Conservation (phyloP, 2,329 filamentous ascomycete genomes). For the Ophiostoma angusticollis region DNA sequence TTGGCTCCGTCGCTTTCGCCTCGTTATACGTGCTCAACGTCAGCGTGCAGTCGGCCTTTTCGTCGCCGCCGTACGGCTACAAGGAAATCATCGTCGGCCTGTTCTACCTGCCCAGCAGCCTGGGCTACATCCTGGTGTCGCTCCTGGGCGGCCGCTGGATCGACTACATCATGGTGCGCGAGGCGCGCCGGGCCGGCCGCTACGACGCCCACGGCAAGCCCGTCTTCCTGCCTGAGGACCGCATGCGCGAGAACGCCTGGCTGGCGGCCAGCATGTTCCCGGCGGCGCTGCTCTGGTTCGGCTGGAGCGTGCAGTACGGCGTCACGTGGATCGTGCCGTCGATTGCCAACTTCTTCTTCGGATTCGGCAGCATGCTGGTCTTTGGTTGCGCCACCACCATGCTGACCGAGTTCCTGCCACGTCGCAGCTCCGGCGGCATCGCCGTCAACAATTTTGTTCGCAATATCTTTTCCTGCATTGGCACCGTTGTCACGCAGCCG, state of each 20-base stretch:
- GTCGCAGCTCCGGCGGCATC: constrained; percentile 56
- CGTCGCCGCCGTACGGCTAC: constrained; percentile 53
- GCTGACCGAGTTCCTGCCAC: constrained; percentile 74
- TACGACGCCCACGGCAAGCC: constrained; percentile 55
- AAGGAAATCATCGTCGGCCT: constrained; percentile 56
- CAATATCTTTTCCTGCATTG: constrained; percentile 65
- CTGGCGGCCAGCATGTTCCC: constrained; percentile 60
- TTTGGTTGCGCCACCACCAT: constrained; percentile 66
- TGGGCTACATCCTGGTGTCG: constrained; percentile 60
- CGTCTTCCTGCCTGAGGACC: constrained; percentile 62
- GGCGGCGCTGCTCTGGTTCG: constrained; percentile 58
- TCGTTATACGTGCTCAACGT: constrained; percentile 68
- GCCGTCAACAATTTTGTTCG: constrained; percentile 72
- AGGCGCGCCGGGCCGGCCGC: constrained; percentile 56
- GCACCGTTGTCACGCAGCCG: constrained; percentile 55
- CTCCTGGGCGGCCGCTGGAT: constrained; percentile 64
- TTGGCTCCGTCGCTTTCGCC: constrained; percentile 63
- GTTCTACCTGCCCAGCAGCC: constrained; percentile 61
- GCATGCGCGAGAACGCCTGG: constrained; percentile 75
- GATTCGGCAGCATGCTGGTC: constrained; percentile 65
- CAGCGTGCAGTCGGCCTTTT: constrained; percentile 59
- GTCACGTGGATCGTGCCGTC: constrained; percentile 51
- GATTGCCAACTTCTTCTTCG: constrained; percentile 61
- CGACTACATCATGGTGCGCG: constrained; percentile 66
- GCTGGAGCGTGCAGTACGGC: constrained; percentile 58